A percentile compares a stretch with the other conserved stretches of the same genome.
phyloP scores from a whole-genome alignment of 2,329 filamentous ascomycete species.

The Aureobasidium sp. region DNA sequence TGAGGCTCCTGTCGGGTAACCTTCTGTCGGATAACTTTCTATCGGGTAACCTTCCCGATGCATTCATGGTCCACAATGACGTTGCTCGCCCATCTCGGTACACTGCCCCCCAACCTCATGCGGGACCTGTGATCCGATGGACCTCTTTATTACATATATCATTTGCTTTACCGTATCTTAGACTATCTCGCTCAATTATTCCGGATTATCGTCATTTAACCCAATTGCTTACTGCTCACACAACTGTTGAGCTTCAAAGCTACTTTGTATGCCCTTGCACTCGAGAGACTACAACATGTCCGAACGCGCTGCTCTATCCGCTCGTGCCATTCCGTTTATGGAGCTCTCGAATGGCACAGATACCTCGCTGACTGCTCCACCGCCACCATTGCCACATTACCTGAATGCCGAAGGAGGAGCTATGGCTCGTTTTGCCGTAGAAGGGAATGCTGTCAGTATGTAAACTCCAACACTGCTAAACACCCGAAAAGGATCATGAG shows the following conservation, averaged over 20 bases:
- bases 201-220: too few relatives aligned
- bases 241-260: neutral
- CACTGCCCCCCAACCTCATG: neutral
- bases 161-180: neutral
- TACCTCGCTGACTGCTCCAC: constrained; percentile 35
- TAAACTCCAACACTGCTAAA: constrained; percentile 4
- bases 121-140: neutral
- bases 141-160: neutral
- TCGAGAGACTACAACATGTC: constrained; percentile 17
- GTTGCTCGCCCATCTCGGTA: neutral
- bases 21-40: neutral
- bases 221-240: neutral
- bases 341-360: constrained; percentile 35
- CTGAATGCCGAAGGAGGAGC: constrained; percentile 34
- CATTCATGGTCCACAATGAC: neutral
- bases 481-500: neutral
- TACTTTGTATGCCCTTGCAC: neutral
- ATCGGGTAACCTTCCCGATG: neutral
- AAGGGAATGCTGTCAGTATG: constrained; percentile 46
- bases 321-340: constrained; percentile 41
- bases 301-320: constrained; percentile 35
- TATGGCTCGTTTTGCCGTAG: constrained; percentile 41
- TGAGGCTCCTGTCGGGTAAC: neutral
- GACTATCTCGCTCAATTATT: neutral
- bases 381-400: constrained; percentile 33